Base-by-base conservation (phyloP, 768 basidiomycete species). In the Rhodocollybia butyracea region DNA sequence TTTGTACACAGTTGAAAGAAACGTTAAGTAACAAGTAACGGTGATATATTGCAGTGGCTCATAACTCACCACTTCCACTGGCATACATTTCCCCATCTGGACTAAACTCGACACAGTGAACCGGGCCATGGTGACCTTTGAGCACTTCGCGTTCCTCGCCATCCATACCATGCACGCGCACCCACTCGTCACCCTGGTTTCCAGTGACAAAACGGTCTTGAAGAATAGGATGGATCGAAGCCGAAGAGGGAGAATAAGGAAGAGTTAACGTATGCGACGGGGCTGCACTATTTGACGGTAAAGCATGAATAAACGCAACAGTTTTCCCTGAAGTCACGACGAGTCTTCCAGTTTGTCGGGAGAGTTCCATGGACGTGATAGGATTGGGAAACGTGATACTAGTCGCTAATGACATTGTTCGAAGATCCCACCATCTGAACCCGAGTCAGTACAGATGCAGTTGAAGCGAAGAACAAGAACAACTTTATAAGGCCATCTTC, bases 41-140 rank as follows among this genome's bases (percentile, higher is more conserved):
- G n/a, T n/a, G n/a, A n/a, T n/a, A n/a, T n/a, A n/a, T n/a, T n/a
- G n/a, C n/a, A n/a, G n/a, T n/a, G n/a, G n/a, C n/a, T n/a, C n/a
- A n/a, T n/a, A n/a, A 83, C 91, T 76, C 69, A 88, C 96, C 96
- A 63, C 92, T 95, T 48, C 96, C 97, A 64, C 91, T 94, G 32
- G 96, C 96, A 68, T 92, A 98, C 78, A 97, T 83, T 76, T 98
- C 97, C 22, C 96, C 96, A 67, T 98, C 96, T 0, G 96, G 96
- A 66, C 89, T 92, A 70, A 88, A 96, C 63, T 91, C 88, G 45
- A 96, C 88, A 53, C 91, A 92, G 63, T 96, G 94, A 17, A 98
- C 95, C 19, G 96, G 95, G 22, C 96, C 97, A 67, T 98, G 97
- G 65, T 98, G 97, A 3, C 96, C 96, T 70, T 97, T 96, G 56